Base-by-base conservation (phyloP, 805 yeast species). In the Saturnispora hagleri region DNA sequence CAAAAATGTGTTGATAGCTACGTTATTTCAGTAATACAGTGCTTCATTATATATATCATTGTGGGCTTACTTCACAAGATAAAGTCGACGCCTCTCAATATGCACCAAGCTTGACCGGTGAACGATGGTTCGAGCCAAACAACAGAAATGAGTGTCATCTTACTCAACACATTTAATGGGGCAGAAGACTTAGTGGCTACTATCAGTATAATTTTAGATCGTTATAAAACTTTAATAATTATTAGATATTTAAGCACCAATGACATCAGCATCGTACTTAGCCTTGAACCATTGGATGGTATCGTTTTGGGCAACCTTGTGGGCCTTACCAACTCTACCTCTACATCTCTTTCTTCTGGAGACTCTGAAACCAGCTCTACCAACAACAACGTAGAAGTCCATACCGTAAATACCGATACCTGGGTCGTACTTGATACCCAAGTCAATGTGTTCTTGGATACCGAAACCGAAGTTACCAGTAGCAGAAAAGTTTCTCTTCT, bases 391-490 rank as follows among this genome's bases (percentile, higher is more conserved):
- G 90, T 90, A 93, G 89, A 93, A 93, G 80, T 93, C 99, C 95
- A 86, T 93, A 85, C 99, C 99, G 93, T 91, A 93, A 75, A 93
- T 93, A 76, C 98, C 98, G 71, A 93, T 93, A 72, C 87, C 82
- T 77, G 99, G 99, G 78, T 93, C 99, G 81, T 93, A 93, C 83
- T 93, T 93, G 86, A 93, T 93, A 83, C 99, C 99, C 76, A 93
- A 85, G 77, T 93, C 99, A 70, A 93, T 93, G 84, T 93, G 99
- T 84, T 93, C 99, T 68, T 87, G 86, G 74, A 93, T 84, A 86
- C 99, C 99, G 85, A 93, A 93, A 82, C 99, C 99, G 71, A 93
- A 93, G 97, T 93, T 93, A 81, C 99, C 99, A 71, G 98, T 91
- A 69, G 82, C 89, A 70, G 97, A 88, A 84, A 93, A 93, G 95